Conservation (phyloP, 2,329 filamentous ascomycete species). For the Penicillium frequentans region DNA sequence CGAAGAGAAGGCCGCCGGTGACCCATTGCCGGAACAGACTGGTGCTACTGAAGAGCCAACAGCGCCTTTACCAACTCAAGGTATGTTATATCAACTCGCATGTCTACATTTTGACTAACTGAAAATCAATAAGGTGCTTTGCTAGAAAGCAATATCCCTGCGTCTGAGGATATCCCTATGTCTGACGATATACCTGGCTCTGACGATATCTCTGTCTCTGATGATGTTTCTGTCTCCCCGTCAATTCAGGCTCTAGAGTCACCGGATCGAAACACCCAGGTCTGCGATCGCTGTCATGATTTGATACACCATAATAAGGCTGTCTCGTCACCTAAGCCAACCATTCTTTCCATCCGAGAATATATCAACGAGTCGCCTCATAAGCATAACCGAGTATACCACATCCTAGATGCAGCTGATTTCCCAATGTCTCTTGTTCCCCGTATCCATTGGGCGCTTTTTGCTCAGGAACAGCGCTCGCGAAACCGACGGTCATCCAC, state of each 20-base stretch:
- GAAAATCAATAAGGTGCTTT: constrained; percentile 19
- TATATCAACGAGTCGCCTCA: constrained; percentile 87
- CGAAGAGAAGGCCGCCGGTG: not conserved
- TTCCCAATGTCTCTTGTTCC: constrained; percentile 93
- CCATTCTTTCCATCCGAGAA: constrained; percentile 74
- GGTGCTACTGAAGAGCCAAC: not conserved
- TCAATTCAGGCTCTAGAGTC: constrained; percentile 19
- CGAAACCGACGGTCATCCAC: constrained; percentile 74
- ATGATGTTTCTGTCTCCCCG: constrained; percentile 1
- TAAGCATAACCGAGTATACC: constrained; percentile 91
- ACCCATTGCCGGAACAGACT: not conserved
- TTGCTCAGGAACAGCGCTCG: constrained; percentile 71
- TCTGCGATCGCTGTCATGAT: constrained; percentile 86
- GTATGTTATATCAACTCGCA: not conserved
- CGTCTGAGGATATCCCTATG: too few relatives aligned
- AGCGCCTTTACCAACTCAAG: constrained; percentile 16
- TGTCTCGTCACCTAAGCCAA: constrained; percentile 74
- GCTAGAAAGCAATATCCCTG: constrained; percentile 19
- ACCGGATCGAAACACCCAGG: constrained; percentile 16
- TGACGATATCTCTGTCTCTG: too few relatives aligned
- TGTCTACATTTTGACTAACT: constrained; percentile 1
- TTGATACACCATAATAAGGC: constrained; percentile 74
- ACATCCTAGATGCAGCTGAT: constrained; percentile 91
- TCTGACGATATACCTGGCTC: too few relatives aligned
- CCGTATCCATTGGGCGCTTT: constrained; percentile 68